Percentiles rank a stretch among this genome's conserved stretches.
phyloP scores from a whole-genome alignment of 106 monocot genomes.

The Agapanthus africanus region DNA sequence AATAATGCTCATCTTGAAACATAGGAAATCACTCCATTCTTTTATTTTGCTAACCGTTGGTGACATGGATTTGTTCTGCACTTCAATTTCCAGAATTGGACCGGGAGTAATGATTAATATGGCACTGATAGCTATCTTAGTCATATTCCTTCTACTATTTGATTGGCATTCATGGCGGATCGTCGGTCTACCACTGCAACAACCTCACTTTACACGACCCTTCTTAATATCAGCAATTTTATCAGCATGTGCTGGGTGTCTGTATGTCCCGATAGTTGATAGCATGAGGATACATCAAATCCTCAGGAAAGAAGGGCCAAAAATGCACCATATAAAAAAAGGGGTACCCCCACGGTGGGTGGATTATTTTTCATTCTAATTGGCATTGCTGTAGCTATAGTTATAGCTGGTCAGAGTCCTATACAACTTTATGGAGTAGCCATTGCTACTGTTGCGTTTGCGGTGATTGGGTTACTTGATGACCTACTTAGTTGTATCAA shows the following conservation, averaged over 20 bases:
- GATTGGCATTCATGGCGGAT: slow-evolving; percentile 69
- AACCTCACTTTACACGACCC: slow-evolving; percentile 54
- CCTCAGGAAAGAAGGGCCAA: slow-evolving; percentile 37
- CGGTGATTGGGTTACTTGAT: slow-evolving; percentile 66
- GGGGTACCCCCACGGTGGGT: slow-evolving; percentile 71
- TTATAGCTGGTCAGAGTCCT: slow-evolving; percentile 35
- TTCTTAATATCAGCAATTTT: slow-evolving; percentile 54
- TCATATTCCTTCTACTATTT: slow-evolving; percentile 44
- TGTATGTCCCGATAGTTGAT: slow-evolving; percentile 63
- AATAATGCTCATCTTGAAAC: too few relatives aligned
- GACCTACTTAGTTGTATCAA: slow-evolving; percentile 39
- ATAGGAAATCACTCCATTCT: too few relatives aligned
- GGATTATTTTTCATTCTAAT: slow-evolving; percentile 83
- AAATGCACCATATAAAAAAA: slow-evolving; percentile 40
- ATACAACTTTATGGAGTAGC: slow-evolving; percentile 39
- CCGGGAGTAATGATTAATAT: slow-evolving; percentile 53
- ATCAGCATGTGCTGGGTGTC: slow-evolving; percentile 52
- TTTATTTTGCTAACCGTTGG: not conserved
- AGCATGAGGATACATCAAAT: slow-evolving; percentile 48
- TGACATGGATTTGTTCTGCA: not conserved
- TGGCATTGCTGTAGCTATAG: slow-evolving; percentile 50
- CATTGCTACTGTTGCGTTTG: slow-evolving; percentile 54
- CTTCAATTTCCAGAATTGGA: slow-evolving; percentile 36
- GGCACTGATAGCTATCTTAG: slow-evolving; percentile 34
- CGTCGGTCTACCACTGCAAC: slow-evolving; percentile 43